Base-by-base conservation (phyloP, 768 basidiomycete species). In the Xanthoconium stramineum region DNA sequence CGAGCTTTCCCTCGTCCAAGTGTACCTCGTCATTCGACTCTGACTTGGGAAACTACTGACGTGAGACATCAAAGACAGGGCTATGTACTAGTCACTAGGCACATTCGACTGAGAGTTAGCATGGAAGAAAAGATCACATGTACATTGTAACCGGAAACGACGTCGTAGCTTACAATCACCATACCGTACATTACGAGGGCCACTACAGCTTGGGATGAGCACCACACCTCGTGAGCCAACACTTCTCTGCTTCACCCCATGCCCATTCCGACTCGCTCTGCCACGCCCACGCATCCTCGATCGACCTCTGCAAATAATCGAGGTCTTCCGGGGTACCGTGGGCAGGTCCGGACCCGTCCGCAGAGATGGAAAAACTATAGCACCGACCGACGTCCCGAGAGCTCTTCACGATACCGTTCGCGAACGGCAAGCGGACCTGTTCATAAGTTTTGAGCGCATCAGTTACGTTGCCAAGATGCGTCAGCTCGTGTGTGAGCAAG, bases 381-480 rank as follows among this genome's bases (percentile, higher is more conserved):
- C 69, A 52, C 17, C 55, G 28, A 3, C 73, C 72, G 0, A 57
- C 48, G n/a, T 59, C 38, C 19, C 47, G 50, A 5, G 69, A 66
- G 15, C 43, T 52, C 29, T 54, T 37, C 20, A 61, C 57, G 37
- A 75, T 44, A 13, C 24, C 14, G 30, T 72, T 67, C 7, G 66
- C 59, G 40, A 70, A 67, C 14, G 74, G 69, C 9, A 69, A 61
- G 14, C 75, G 69, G 11, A 70, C 53, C 10, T 61, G 44, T 53
- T 76, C 68, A 54, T 74, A 77, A 17, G 52, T 61, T 29, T 63
- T 61, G 19, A 77, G 59, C 5, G 72, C 72, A 6, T 61, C 39
- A 0, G 50, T 11, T 1, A 75, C 59, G 24, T 68, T 74, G 11
- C 52, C 53, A 2, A 17, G 47, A 29, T 63, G 64, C 6, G 70